Percentiles rank a stretch among this genome's conserved stretches.
Evolutionary conservation across 2,329 filamentous ascomycete genomes (phyloP).

Genomic region (Fusarium paranaense): DNA sequence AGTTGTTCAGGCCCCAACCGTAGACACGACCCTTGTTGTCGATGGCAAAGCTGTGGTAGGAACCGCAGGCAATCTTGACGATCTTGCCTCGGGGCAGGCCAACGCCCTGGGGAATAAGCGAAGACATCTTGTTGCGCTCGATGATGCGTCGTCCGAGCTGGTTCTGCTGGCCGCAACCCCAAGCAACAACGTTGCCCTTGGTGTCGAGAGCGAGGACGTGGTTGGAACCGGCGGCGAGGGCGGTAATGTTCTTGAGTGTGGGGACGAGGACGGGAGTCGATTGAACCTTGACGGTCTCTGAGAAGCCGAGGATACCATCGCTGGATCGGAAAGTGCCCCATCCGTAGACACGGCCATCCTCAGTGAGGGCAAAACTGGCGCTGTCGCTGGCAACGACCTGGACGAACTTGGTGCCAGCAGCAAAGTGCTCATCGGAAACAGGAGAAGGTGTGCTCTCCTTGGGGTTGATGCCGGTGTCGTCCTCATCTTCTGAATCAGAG

Average conservation of each 20-base stretch:
- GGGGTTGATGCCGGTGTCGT: conserved; percentile 77
- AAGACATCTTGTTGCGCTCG: conserved; percentile 71
- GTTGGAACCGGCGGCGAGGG: conserved; percentile 75
- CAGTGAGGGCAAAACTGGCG: conserved; percentile 80
- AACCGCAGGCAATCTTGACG: conserved; percentile 68
- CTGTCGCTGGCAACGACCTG: conserved; percentile 80
- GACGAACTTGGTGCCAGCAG: conserved; percentile 68
- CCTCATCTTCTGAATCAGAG: conserved; percentile 67
- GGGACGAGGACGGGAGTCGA: conserved; percentile 66
- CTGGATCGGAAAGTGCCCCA: conserved; percentile 83
- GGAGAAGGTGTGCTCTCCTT: conserved; percentile 74
- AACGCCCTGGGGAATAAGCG: conserved; percentile 70
- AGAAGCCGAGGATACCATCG: conserved; percentile 75
- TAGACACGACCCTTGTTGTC: conserved; percentile 77
- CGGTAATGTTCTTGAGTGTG: conserved; percentile 73
- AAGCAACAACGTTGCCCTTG: conserved; percentile 74
- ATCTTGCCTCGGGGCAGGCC: conserved; percentile 70
- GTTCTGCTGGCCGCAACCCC: conserved; percentile 78
- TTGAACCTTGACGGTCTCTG: conserved; percentile 63
- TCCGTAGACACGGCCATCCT: conserved; percentile 80
- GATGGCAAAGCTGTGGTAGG: conserved; percentile 87
- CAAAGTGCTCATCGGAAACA: conserved; percentile 69
- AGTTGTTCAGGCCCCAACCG: conserved; percentile 90
- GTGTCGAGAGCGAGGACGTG: conserved; percentile 76
- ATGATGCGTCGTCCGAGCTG: conserved; percentile 71